phyloP scores from a whole-genome alignment of 768 basidiomycete genomes.

The Cystofilobasidium ferigula region DNA sequence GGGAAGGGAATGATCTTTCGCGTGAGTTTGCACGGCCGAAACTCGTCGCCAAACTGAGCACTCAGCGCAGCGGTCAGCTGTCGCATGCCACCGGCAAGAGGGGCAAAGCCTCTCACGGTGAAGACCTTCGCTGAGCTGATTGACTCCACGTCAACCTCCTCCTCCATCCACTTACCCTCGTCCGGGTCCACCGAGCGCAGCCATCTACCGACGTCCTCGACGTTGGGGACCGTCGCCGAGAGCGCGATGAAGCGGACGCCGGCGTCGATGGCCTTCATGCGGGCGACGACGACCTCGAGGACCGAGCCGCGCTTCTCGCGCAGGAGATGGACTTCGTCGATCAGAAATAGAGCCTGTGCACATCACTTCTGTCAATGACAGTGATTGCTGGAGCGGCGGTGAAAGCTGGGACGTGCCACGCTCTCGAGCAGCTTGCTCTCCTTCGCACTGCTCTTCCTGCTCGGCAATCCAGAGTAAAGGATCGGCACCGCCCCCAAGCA shows the following conservation, averaged over 20 bases:
- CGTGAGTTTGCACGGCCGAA: conserved; percentile 69
- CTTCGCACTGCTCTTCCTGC: conserved; percentile 4
- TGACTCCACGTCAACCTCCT: background rate
- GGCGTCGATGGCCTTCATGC: conserved; percentile 70
- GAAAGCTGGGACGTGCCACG: background rate
- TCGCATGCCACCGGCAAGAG: conserved; percentile 1
- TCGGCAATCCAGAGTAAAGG: too few species aligned
- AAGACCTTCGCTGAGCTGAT: conserved; percentile 52
- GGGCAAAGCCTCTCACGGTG: conserved; percentile 44
- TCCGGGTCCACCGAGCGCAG: conserved; percentile 44
- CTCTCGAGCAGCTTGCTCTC: conserved; percentile 11
- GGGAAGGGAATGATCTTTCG: conserved; percentile 62
- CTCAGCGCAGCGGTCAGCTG: background rate
- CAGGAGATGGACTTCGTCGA: conserved; percentile 72
- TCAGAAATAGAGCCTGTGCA: conserved; percentile 19
- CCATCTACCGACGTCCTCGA: conserved; percentile 80
- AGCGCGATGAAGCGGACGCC: conserved; percentile 73
- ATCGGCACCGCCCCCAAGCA: conserved; percentile 3
- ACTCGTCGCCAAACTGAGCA: conserved; percentile 79
- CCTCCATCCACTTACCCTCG: conserved; percentile 1
- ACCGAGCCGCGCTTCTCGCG: conserved; percentile 83
- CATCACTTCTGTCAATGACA: background rate
- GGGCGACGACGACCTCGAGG: conserved; percentile 83
- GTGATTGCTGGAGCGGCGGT: background rate
- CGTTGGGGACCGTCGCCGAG: conserved; percentile 82